Evolutionary conservation across 2,329 filamentous ascomycete species (phyloP).

Genomic region (Exophiala sp.): DNA sequence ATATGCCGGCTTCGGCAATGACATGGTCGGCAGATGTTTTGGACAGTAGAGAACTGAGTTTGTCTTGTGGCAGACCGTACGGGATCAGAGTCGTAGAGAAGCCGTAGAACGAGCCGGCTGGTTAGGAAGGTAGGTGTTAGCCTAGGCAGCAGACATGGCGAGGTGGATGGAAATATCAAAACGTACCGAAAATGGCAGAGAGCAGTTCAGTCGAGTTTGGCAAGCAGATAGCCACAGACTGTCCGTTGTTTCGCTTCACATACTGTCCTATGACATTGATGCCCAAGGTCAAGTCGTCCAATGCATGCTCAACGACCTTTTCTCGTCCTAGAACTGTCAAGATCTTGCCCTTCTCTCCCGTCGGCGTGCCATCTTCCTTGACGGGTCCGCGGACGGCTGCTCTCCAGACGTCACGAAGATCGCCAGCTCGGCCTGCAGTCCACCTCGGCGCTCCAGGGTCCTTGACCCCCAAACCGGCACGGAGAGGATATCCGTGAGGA

Average conservation of each 20-base stretch:
- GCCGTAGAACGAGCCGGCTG: constrained; percentile 81
- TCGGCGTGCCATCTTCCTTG: constrained; percentile 55
- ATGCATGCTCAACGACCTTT: constrained; percentile 64
- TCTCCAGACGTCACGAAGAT: constrained; percentile 87
- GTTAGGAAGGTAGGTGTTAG: no score
- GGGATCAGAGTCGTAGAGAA: constrained; percentile 79
- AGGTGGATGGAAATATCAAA: background rate
- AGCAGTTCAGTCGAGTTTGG: constrained; percentile 91
- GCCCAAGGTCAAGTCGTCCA: constrained; percentile 69
- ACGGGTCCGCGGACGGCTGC: constrained; percentile 59
- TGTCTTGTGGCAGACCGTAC: constrained; percentile 66
- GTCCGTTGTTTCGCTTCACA: constrained; percentile 60
- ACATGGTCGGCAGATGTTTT: constrained; percentile 72
- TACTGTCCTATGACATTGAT: constrained; percentile 82
- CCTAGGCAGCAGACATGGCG: no score
- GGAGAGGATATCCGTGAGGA: constrained; percentile 77
- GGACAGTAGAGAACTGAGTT: constrained; percentile 64
- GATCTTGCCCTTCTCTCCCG: constrained; percentile 59
- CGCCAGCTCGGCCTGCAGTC: constrained; percentile 75
- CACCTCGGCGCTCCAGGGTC: constrained; percentile 74
- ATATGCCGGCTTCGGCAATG: constrained; percentile 76
- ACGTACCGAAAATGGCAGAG: constrained; percentile 64
- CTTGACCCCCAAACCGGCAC: constrained; percentile 73
- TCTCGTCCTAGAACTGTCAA: constrained; percentile 73
- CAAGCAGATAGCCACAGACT: constrained; percentile 79